A percentile compares a stretch with the other conserved stretches of the same genome.
Evolutionary conservation across 106 monocot genomes (phyloP).

Genomic region (Posidonia australis): DNA sequence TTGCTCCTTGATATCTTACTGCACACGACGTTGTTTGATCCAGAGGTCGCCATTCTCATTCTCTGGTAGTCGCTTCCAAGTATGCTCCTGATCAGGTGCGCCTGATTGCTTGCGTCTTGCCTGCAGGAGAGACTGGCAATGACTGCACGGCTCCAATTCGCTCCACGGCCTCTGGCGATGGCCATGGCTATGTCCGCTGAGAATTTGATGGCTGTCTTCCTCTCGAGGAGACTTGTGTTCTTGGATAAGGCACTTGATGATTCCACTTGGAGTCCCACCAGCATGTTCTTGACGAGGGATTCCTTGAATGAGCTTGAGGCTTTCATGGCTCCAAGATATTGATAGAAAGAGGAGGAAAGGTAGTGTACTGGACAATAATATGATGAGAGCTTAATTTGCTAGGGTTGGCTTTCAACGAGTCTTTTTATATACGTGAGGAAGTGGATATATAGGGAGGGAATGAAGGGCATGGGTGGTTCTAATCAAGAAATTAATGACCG

Average conservation of each 20-base stretch:
- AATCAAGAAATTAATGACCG: no score
- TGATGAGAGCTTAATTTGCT: no score
- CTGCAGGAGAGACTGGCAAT: slow-evolving; percentile 17
- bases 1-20: background rate
- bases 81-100: slow-evolving; percentile 6
- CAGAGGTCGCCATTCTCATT: background rate
- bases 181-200: slow-evolving; percentile 50
- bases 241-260: slow-evolving; percentile 6
- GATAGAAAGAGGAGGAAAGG: background rate
- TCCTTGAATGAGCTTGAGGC: slow-evolving; percentile 33
- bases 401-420: no score
- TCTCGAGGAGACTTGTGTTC: slow-evolving; percentile 34
- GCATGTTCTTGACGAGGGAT: slow-evolving; percentile 37
- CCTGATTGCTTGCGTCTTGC: slow-evolving; percentile 1
- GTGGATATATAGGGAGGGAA: no score
- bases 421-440: no score
- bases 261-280: slow-evolving; percentile 27
- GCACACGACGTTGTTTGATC: background rate
- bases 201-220: slow-evolving; percentile 51
- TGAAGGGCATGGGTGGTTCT: background rate
- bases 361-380: no score
- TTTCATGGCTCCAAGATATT: slow-evolving; percentile 27
- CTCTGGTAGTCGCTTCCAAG: slow-evolving; percentile 8
- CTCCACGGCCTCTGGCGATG: slow-evolving; percentile 21
- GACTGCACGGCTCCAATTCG: slow-evolving; percentile 48